Evolutionary conservation across 352 stramenopile species (phyloP), one percentile per base, ranked within the genome.

Genomic region (Globisporangium nagaii): DNA sequence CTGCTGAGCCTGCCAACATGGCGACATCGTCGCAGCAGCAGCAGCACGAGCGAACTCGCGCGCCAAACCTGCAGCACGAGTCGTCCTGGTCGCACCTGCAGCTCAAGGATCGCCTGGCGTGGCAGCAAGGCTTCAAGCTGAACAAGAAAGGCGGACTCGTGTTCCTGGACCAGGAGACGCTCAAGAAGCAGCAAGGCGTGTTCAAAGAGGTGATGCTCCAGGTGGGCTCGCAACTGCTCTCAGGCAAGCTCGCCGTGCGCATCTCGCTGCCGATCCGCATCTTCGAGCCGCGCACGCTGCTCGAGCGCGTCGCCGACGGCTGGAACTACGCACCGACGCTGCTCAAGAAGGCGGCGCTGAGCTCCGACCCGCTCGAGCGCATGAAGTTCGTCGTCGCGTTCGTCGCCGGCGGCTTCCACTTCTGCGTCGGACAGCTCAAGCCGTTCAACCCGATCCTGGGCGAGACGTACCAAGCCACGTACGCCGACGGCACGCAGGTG

Each of bases 181-280:
- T 89, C 45, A 88, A 88, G 65, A 89, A 86, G 47, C 82, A 92
- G 49, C 77, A 90, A 44, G 77, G 81, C n/a, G 79, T 90, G 22
- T 72, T 90, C 58, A 90, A 89, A 47, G 79, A 90, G 7, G 63
- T 92, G 31, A 86, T 92, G 81, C 48, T 85, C 44, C 75, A 88
- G 36, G 77, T 90, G 11, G 79, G 81, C 20, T 75, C 77, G 25
- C 77, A 89, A 45, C 50, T 92, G 9, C 58, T 92, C 13, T 76
- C 67, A 1, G 81, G 81, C 35, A 92, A 88, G 45, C 56, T 88
- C 2, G 75, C 71, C 0, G 76, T 90, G 28, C 71, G 79, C 45
- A 85, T 88, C 39, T 92, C 79, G 42, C 58, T 90, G 31, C 79
- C 79, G 25, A 87, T 92, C 40, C 77, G 72, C 30, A 85, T 90